A percentile compares a stretch with the other conserved stretches of the same genome.
Conservation (phyloP, 2,329 filamentous ascomycete species). For the Aspergillus pseudoterreus region DNA sequence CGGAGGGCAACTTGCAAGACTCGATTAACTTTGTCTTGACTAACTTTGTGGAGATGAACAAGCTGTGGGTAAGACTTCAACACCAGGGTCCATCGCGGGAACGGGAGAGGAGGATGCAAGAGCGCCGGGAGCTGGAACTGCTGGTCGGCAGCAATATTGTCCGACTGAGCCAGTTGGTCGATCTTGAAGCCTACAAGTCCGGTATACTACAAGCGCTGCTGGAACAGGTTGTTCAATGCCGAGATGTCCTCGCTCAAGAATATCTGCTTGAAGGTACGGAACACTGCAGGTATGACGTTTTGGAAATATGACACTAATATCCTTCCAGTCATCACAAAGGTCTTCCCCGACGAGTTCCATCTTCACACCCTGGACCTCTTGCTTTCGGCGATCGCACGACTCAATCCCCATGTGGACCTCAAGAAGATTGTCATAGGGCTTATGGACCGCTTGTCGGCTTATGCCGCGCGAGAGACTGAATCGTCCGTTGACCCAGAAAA, state of each 20-base stretch:
- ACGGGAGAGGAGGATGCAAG: slow-evolving; percentile 86
- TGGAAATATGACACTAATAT: not conserved
- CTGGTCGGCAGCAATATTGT: slow-evolving; percentile 96
- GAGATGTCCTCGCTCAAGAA: slow-evolving; percentile 94
- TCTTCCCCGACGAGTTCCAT: slow-evolving; percentile 98
- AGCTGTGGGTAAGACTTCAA: slow-evolving; percentile 95
- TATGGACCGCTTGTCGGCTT: slow-evolving; percentile 93
- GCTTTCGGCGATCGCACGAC: slow-evolving; percentile 82
- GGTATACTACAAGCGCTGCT: slow-evolving; percentile 82
- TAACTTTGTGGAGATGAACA: slow-evolving; percentile 99
- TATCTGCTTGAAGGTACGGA: slow-evolving; percentile 76
- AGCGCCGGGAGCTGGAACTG: slow-evolving; percentile 90
- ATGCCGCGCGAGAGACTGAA: slow-evolving; percentile 84
- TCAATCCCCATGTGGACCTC: slow-evolving; percentile 96
- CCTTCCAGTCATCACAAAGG: slow-evolving; percentile 80
- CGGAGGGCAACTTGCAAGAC: slow-evolving; percentile 92
- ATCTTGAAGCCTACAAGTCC: slow-evolving; percentile 89
- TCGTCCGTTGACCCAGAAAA: slow-evolving; percentile 67
- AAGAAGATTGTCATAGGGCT: slow-evolving; percentile 97
- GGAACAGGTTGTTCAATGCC: slow-evolving; percentile 96
- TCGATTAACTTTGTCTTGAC: slow-evolving; percentile 97
- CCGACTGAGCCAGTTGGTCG: slow-evolving; percentile 88
- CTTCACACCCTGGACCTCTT: slow-evolving; percentile 95
- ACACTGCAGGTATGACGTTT: not conserved
- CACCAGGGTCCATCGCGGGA: slow-evolving; percentile 97